Base-by-base conservation (phyloP, 345 rosid genomes). In the Lepidium africanum region DNA sequence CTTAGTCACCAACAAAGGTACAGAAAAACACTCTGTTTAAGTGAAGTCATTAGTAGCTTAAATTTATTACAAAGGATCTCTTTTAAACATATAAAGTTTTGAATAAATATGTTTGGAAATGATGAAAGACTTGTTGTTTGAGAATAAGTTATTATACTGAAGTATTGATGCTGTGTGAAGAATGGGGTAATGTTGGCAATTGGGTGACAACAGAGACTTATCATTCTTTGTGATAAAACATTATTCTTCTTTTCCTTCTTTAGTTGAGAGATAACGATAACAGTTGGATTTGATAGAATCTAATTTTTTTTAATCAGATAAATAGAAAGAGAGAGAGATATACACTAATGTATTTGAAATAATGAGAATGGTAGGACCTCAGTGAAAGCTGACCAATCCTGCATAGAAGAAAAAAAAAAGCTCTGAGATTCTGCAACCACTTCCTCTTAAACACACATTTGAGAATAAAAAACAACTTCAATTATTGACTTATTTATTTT, bases 361-460 rank as follows among this genome's bases (percentile, higher is more conserved):
- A 73, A 64, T 74, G 57, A 59, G 0, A 42, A 42, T 74, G 77
- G 78, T 74, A 67, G 74, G 78, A 40, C 73, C 73, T 74, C 25
- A 68, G 63, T 74, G 69, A 74, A 74, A 74, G 73, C 78, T 74
- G 78, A 68, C 69, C 45, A 60, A 54, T 61, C 78, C 73, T 73
- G 52, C 62, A 65, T 35, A 51, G 15, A 56, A 30, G 63, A 47
- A 55, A 56, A 14, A 83, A 62, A 42, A 19, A 37, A 32, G 59
- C 59, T 72, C 64, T 56, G 5, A 72, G 65, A 72, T 72, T 72
- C 76, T 72, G 66, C 64, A 57, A 61, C 54, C 73, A 70, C 49
- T 43, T 43, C 71, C 64, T 84, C 85, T 84, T 72, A 80, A 51
- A 88, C 86, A 67, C 38, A 66, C 52, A 63, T 42, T 59, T 49